These are phyloP conservation scores for Diaporthe australafricana DNA, from an alignment of 2,329 filamentous ascomycete species.

Conservation along the genomic window DNA sequence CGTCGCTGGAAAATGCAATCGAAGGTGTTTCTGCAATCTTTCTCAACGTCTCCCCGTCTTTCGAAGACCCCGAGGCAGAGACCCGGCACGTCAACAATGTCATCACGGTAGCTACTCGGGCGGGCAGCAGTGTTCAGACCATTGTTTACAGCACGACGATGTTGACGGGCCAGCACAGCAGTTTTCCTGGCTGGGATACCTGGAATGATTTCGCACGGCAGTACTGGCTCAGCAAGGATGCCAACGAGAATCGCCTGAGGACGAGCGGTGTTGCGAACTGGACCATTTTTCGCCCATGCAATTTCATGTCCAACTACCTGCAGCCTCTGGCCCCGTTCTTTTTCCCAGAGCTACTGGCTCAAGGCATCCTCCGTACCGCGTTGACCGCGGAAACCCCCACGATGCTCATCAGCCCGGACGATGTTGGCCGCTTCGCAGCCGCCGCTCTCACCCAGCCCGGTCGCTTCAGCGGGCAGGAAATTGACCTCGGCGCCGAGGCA, in stretches of 20 bases:
- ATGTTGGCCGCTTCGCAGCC: not conserved
- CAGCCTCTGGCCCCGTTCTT: not conserved
- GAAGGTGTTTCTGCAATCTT: not conserved
- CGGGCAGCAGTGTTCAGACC: not conserved
- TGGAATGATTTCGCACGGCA: not conserved
- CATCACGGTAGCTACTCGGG: not conserved
- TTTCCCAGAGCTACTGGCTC: not conserved
- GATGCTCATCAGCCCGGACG: not conserved
- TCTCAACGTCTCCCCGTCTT: not conserved
- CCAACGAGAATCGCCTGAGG: not conserved
- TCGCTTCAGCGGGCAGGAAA: not conserved
- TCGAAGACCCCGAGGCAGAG: not conserved
- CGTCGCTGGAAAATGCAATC: not conserved
- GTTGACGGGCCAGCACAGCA: not conserved
- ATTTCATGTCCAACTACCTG: not conserved
- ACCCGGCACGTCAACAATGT: not conserved
- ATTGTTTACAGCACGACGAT: not conserved
- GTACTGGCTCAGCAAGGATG: not conserved
- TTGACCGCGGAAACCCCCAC: not conserved
- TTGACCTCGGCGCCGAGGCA: not conserved
- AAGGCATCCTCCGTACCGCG: not conserved
- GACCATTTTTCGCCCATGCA: not conserved
- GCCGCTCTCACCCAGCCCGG: not conserved
- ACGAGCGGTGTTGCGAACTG: not conserved
- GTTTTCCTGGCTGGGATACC: not conserved